Percentiles rank a stretch among this genome's conserved stretches.
Conservation (phyloP, 208 protist species). For the Naegleria fowleri region DNA sequence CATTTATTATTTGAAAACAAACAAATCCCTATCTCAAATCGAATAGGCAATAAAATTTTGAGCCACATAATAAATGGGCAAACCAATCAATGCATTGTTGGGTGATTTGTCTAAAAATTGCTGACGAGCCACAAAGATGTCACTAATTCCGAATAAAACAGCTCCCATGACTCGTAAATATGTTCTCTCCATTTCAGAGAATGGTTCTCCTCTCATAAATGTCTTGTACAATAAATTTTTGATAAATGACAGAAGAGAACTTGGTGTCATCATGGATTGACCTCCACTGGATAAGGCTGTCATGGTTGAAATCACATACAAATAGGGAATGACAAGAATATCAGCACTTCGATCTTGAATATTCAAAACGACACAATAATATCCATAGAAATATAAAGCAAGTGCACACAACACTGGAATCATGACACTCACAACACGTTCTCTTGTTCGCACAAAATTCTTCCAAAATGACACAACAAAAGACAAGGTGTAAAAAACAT, state of each 20-base stretch:
- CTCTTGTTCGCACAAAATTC: not conserved
- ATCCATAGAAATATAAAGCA: not conserved
- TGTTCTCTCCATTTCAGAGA: not conserved
- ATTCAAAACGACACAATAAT: not conserved
- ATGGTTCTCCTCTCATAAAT: not conserved
- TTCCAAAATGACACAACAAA: not conserved
- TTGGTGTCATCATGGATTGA: not conserved
- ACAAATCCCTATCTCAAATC: not conserved
- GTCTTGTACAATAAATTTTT: not conserved
- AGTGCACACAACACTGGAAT: not conserved
- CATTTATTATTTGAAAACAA: too few species aligned
- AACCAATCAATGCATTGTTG: not conserved
- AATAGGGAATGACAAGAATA: not conserved
- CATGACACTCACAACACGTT: not conserved
- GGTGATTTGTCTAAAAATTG: not conserved
- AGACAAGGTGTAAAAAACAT: not conserved
- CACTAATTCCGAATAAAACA: not conserved
- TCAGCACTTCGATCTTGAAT: not conserved
- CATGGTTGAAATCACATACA: not conserved
- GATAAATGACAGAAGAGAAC: not conserved
- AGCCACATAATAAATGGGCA: conserved; percentile 9
- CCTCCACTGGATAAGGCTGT: not conserved
- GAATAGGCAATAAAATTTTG: conserved; percentile 6
- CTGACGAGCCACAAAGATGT: conserved; percentile 8
- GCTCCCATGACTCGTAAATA: not conserved